Evolutionary conservation across 345 rosid genomes (phyloP).

Genomic region (Arabidopsis arenosa): DNA sequence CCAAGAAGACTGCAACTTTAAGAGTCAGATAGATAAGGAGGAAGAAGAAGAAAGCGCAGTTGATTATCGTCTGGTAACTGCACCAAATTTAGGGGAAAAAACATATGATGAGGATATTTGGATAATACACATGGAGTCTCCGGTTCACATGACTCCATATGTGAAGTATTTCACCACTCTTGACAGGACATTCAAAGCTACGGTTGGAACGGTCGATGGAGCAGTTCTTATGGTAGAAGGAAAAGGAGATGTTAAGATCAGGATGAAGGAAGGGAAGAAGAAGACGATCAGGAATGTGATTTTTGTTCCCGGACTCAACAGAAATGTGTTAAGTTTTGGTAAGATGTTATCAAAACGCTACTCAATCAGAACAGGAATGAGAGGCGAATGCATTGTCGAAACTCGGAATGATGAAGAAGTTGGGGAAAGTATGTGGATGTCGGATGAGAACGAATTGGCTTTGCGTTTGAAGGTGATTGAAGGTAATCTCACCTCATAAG

Average conservation of each 20-base stretch:
- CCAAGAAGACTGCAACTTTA: too few species aligned
- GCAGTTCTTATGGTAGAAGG: background rate
- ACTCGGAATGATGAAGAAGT: too few species aligned
- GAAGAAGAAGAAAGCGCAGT: too few species aligned
- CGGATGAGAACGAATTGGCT: background rate
- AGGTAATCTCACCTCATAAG: background rate
- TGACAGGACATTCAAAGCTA: background rate
- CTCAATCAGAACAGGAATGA: background rate
- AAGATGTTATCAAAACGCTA: background rate
- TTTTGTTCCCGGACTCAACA: background rate
- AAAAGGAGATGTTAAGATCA: background rate
- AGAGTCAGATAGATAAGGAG: too few species aligned
- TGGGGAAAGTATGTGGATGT: too few species aligned
- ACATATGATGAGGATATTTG: conserved; percentile 8
- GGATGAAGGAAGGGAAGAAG: background rate
- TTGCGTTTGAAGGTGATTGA: background rate
- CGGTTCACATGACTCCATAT: background rate
- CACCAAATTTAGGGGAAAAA: too few species aligned
- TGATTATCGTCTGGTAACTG: too few species aligned
- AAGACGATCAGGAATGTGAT: background rate
- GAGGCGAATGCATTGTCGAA: too few species aligned
- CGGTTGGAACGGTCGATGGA: background rate
- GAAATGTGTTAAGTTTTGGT: background rate
- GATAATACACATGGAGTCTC: background rate
- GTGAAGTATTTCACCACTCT: background rate